These are phyloP conservation scores for Fusarium chaquense DNA, from an alignment of 2,329 filamentous ascomycete species.

Conservation along the genomic window DNA sequence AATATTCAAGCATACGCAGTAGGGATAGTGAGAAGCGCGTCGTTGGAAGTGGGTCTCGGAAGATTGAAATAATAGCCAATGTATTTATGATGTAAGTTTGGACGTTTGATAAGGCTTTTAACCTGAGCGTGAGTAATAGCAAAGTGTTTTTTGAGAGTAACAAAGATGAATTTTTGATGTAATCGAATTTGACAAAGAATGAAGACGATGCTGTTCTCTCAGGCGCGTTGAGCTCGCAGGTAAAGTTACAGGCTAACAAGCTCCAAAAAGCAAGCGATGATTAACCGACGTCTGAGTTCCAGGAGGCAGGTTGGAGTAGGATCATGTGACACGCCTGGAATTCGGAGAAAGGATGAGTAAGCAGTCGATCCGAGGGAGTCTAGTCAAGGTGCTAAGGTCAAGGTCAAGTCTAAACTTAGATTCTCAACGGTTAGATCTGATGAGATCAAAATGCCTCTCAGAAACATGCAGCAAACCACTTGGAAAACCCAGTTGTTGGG, in stretches of 20 bases:
- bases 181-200: constrained; percentile 19
- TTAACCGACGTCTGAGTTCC: constrained; percentile 26
- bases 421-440: constrained; percentile 42
- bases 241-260: constrained; percentile 37
- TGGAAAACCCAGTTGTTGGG: constrained; percentile 40
- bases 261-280: constrained; percentile 33
- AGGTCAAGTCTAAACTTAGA: constrained; percentile 4
- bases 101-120: neutral
- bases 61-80: constrained; percentile 11
- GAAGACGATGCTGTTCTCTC: constrained; percentile 24
- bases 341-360: constrained; percentile 28
- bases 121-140: neutral
- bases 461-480: constrained; percentile 7
- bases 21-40: constrained; percentile 39
- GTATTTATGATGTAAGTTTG: neutral
- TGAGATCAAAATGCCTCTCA: constrained; percentile 25
- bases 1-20: constrained; percentile 43
- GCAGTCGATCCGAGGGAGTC: constrained; percentile 1
- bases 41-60: constrained; percentile 28
- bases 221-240: constrained; percentile 36
- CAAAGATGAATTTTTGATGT: neutral
- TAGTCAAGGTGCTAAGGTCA: neutral
- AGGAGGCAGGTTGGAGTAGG: neutral
- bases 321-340: constrained; percentile 19
- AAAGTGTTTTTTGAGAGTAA: neutral